Evolutionary conservation across 2,329 filamentous ascomycete genomes (phyloP).

Genomic region (Helotiales sp.): DNA sequence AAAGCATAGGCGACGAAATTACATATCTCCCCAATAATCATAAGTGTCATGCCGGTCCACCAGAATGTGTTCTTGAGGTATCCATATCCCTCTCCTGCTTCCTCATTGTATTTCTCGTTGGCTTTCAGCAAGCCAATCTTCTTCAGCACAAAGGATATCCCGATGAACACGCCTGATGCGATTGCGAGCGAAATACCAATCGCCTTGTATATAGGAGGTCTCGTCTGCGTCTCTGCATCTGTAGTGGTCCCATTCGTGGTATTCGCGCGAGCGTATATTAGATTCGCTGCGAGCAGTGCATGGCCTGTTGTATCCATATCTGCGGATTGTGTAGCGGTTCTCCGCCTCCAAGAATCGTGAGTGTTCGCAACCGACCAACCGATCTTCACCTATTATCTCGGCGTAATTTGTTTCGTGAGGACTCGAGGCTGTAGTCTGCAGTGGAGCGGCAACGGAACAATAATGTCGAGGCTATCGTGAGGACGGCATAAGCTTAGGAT

Average conservation of each 20-base stretch:
- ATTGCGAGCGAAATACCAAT: slow-evolving; percentile 86
- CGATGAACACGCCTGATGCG: slow-evolving; percentile 88
- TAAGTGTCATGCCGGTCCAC: slow-evolving; percentile 95
- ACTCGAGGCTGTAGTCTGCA: neutral
- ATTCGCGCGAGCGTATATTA: slow-evolving; percentile 46
- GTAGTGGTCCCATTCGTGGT: slow-evolving; percentile 33
- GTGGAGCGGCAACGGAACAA: neutral
- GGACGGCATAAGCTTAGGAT: slow-evolving; percentile 5
- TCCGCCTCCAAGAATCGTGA: slow-evolving; percentile 12
- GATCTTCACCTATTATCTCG: slow-evolving; percentile 10
- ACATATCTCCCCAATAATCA: slow-evolving; percentile 95
- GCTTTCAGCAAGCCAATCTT: slow-evolving; percentile 89
- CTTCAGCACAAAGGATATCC: slow-evolving; percentile 91
- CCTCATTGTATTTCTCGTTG: slow-evolving; percentile 95
- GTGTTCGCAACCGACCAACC: slow-evolving; percentile 15
- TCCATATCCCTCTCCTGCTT: slow-evolving; percentile 92
- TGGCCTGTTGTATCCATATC: slow-evolving; percentile 41
- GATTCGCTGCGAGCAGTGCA: slow-evolving; percentile 39
- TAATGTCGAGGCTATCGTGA: slow-evolving; percentile 11
- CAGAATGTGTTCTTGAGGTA: slow-evolving; percentile 94
- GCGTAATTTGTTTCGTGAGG: slow-evolving; percentile 2
- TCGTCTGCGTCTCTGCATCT: slow-evolving; percentile 18
- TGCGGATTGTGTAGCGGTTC: slow-evolving; percentile 20
- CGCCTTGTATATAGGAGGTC: slow-evolving; percentile 65
- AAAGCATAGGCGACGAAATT: slow-evolving; percentile 98